A percentile compares a stretch with the other conserved stretches of the same genome.
phyloP scores from a whole-genome alignment of 331 rosid genomes.

The Saraca asoca region DNA sequence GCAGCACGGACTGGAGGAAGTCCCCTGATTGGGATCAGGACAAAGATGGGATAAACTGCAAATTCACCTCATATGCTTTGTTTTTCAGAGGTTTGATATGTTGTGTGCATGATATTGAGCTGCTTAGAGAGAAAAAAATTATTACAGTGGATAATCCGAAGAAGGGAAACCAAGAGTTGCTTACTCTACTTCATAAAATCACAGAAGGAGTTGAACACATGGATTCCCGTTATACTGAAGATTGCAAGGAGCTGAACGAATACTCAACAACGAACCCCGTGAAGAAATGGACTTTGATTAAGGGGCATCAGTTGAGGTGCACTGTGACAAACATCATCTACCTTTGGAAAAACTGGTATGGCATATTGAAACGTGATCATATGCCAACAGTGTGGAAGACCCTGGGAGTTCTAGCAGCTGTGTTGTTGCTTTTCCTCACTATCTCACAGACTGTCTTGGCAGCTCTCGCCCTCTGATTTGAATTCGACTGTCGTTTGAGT shows the following conservation, averaged over 20 bases:
- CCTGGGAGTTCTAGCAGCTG: conserved; percentile 32
- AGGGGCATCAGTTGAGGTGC: conserved; percentile 17
- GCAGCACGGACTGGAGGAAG: too few species aligned
- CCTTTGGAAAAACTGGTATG: conserved; percentile 18
- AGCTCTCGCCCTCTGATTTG: too few species aligned
- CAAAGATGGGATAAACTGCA: neutral
- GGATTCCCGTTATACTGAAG: conserved; percentile 20
- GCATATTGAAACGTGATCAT: conserved; percentile 30
- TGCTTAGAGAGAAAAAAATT: conserved; percentile 4
- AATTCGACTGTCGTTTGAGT: too few species aligned
- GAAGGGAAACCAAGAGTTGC: conserved; percentile 21
- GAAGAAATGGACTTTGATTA: neutral
- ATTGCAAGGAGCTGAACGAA: neutral
- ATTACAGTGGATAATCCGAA: conserved; percentile 12
- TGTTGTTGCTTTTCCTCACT: conserved; percentile 25
- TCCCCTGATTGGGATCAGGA: too few species aligned
- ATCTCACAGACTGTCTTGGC: conserved; percentile 20
- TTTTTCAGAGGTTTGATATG: conserved; percentile 39
- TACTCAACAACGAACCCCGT: neutral
- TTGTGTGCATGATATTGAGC: conserved; percentile 26
- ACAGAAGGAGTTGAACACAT: conserved; percentile 7
- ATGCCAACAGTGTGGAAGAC: conserved; percentile 38
- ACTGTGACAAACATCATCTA: neutral
- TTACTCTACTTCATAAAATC: neutral
- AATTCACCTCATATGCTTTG: conserved; percentile 39